Conservation (phyloP, 2,329 filamentous ascomycete genomes). For the Aspergillus brunneoviolaceus region DNA sequence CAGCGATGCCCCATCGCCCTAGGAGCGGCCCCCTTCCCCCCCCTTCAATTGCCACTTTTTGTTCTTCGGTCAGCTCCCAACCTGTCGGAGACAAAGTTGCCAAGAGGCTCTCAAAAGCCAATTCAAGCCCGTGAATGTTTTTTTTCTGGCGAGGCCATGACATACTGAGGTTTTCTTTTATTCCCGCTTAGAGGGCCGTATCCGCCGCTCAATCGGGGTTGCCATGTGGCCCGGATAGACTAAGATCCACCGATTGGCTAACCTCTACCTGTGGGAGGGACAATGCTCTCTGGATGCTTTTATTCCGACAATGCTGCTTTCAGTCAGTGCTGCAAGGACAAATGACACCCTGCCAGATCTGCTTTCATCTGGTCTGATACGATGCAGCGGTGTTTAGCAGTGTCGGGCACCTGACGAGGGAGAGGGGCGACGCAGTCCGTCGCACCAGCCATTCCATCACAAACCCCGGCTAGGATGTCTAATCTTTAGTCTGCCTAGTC, state of each 20-base stretch:
- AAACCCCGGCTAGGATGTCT: conserved; percentile 13
- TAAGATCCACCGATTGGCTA: conserved; percentile 17
- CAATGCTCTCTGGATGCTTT: background rate
- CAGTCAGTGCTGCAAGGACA: conserved; percentile 4
- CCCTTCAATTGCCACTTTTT: conserved; percentile 1
- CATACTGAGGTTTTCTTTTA: background rate
- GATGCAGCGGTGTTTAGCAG: conserved; percentile 4
- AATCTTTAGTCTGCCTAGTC: conserved; percentile 12
- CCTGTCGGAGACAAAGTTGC: background rate
- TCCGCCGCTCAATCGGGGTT: conserved; percentile 6
- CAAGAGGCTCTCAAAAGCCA: background rate
- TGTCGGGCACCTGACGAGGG: conserved; percentile 12
- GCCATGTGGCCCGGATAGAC: conserved; percentile 22
- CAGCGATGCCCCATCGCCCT: conserved; percentile 4
- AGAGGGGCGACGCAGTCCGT: background rate
- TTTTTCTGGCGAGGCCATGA: background rate
- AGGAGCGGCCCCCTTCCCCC: background rate
- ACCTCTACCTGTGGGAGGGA: background rate
- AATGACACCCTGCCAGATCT: conserved; percentile 2
- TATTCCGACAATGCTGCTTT: background rate
- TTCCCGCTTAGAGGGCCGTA: background rate
- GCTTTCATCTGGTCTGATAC: background rate
- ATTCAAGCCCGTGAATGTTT: background rate
- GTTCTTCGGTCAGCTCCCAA: conserved; percentile 3
- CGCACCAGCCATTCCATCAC: conserved; percentile 14